Evolutionary conservation across 2,329 filamentous ascomycete species (phyloP).

Genomic region (Sporothrix mexicana): DNA sequence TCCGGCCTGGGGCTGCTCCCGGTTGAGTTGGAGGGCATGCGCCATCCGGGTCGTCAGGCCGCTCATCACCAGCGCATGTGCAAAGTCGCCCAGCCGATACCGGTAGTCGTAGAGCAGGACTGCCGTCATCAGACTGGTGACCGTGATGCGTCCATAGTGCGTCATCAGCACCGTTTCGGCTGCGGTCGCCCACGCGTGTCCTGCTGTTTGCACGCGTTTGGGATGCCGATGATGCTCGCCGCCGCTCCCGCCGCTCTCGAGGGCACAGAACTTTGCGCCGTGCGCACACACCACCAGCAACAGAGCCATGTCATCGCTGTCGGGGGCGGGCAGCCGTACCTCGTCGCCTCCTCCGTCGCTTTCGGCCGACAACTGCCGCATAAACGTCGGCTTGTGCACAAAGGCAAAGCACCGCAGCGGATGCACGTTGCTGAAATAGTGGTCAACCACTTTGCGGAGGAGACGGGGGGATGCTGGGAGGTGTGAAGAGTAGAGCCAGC

Average conservation of each 20-base stretch:
- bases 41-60: slow-evolving; percentile 33
- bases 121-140: slow-evolving; percentile 30
- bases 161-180: slow-evolving; percentile 29
- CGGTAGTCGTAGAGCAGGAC: slow-evolving; percentile 35
- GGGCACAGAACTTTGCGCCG: slow-evolving; percentile 40
- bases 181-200: slow-evolving; percentile 31
- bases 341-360: not conserved
- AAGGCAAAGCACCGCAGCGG: slow-evolving; percentile 39
- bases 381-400: slow-evolving; percentile 39
- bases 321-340: slow-evolving; percentile 33
- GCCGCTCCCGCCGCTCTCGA: slow-evolving; percentile 12
- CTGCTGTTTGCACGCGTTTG: slow-evolving; percentile 23
- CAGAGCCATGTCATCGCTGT: slow-evolving; percentile 32
- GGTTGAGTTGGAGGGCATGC: slow-evolving; percentile 34
- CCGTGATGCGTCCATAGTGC: slow-evolving; percentile 29
- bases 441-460: slow-evolving; percentile 34
- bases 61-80: slow-evolving; percentile 31
- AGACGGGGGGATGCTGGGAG: slow-evolving; percentile 28
- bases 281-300: slow-evolving; percentile 41
- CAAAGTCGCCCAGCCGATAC: slow-evolving; percentile 30
- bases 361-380: slow-evolving; percentile 34
- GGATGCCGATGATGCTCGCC: not conserved
- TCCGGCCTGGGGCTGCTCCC: slow-evolving; percentile 45
- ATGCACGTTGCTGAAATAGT: slow-evolving; percentile 40
- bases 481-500: slow-evolving; percentile 33